These are phyloP conservation scores for Pseudotsuga menziesii DNA, from an alignment of 75 land plant genomes.

Conservation along the genomic window DNA sequence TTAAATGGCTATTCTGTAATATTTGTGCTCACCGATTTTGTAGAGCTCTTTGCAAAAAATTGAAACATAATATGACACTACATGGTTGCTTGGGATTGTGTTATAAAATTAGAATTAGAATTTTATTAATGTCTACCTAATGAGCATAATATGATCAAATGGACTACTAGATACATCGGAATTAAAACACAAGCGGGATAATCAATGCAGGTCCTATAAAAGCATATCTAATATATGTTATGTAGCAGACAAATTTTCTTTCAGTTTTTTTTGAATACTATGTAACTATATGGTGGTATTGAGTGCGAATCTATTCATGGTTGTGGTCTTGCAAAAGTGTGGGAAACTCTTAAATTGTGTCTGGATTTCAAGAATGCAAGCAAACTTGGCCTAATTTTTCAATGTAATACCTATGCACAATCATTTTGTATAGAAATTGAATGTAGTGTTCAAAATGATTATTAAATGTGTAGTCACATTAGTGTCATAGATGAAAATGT, in stretches of 20 bases:
- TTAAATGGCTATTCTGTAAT: background rate
- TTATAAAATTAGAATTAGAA: no score
- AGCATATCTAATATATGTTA: background rate
- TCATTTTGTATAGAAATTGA: background rate
- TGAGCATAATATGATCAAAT: no score
- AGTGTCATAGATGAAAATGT: background rate
- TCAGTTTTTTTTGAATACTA: background rate
- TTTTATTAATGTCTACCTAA: no score
- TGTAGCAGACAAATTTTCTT: background rate
- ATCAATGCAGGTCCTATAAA: no score
- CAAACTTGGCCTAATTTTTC: background rate
- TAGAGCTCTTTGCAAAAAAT: background rate
- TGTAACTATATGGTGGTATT: no score
- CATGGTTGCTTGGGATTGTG: no score
- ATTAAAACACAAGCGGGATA: no score
- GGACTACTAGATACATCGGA: no score
- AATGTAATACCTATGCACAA: background rate
- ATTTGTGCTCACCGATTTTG: background rate
- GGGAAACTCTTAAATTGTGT: background rate
- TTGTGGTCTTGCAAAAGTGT: conserved; percentile 3
- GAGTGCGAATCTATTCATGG: background rate
- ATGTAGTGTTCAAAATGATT: background rate
- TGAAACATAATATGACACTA: background rate
- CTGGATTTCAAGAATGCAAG: background rate
- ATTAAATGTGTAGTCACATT: background rate